Evolutionary conservation across 495 filamentous ascomycete species (phyloP).

Genomic region (Penicillium nucicola): DNA sequence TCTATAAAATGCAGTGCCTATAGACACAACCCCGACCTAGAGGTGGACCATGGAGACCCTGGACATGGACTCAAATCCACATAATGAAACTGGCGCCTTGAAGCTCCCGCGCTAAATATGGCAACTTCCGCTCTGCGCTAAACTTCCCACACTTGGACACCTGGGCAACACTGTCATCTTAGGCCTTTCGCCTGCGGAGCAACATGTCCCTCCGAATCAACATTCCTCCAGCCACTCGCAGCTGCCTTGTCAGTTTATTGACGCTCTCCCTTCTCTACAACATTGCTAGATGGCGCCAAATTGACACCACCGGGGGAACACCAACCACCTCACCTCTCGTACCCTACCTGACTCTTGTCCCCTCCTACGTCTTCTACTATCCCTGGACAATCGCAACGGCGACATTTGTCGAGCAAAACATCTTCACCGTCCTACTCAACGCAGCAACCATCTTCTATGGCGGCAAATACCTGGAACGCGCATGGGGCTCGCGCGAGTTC

Average conservation of each 20-base stretch:
- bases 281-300: slow-evolving; percentile 55
- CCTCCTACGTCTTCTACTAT: slow-evolving; percentile 76
- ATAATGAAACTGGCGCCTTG: no score
- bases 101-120: slow-evolving; percentile 1
- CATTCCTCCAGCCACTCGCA: slow-evolving; percentile 85
- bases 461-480: slow-evolving; percentile 90
- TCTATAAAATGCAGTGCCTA: not conserved
- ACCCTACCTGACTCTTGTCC: slow-evolving; percentile 83
- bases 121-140: slow-evolving; percentile 4
- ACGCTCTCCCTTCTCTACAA: slow-evolving; percentile 79
- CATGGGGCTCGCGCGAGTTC: slow-evolving; percentile 92
- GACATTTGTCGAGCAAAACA: slow-evolving; percentile 88
- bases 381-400: slow-evolving; percentile 91
- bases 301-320: slow-evolving; percentile 55
- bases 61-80: no score
- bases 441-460: slow-evolving; percentile 85
- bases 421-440: slow-evolving; percentile 81
- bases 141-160: not conserved
- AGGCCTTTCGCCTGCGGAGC: slow-evolving; percentile 18
- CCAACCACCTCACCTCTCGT: slow-evolving; percentile 55
- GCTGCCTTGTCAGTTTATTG: slow-evolving; percentile 69
- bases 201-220: slow-evolving; percentile 83
- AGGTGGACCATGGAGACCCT: no score
- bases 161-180: slow-evolving; percentile 11
- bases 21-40: no score